Base-by-base conservation (phyloP, 129 eudicot genomes). In the Artemisia tridentata region DNA sequence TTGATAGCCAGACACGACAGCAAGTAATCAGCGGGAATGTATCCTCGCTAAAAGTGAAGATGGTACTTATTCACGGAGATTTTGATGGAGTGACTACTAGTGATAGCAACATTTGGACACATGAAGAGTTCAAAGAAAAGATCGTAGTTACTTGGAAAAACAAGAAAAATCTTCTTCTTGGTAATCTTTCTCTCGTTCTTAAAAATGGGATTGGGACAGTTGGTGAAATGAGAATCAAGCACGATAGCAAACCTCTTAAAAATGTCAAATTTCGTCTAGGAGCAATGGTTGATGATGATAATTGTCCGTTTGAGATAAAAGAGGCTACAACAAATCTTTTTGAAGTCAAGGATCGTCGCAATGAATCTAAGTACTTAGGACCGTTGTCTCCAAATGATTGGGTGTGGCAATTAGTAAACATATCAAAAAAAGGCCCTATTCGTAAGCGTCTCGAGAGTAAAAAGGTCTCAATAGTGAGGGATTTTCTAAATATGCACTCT, bases 131-230 rank as follows among this genome's bases (percentile, higher is more conserved):
- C 68, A 29, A 51, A 56, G 2, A 63, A 6, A 70, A 43, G 18
- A 77, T 77, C 29, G 65, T 77, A 60, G 71, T 9, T 11, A 2
- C 53, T 0, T 53, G 67, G 60, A 5, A 19, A 15, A 63, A 53
- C 5, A 77, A 77, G 77, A 77, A 63, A 71, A 77, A 77, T 29
- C 48, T 53, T 63, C 61, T 77, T 25, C 16, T 16, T n/a, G 81
- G 81, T 77, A 12, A 54, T 71, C 10, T 13, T 2, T 53, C 31
- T 53, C 51, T 77, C 1, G 5, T 21, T 71, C 81, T 77, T 8
- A 7, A 71, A 45, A 3, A 64, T 21, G 77, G 81, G 41, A 11
- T 56, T 45, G 81, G 77, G 51, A 52, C 46, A 0, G 27, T 77
- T 29, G 81, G 81, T 13, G 20, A 45, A 3, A 63, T 77, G 15